Evolutionary conservation across 768 basidiomycete genomes (phyloP).

Genomic region (Coprinellus micaceus): DNA sequence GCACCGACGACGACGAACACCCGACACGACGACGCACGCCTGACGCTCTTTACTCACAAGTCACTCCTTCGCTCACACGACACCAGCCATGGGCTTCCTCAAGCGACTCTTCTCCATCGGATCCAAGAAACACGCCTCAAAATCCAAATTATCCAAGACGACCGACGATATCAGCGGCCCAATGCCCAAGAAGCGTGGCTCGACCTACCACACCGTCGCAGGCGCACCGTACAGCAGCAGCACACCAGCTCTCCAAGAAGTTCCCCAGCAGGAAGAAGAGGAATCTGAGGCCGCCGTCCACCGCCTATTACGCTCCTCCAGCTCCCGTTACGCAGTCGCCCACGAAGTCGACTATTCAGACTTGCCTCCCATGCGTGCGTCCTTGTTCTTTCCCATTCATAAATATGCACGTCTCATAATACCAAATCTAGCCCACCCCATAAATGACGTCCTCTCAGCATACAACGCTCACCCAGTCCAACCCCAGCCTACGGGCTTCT

Average conservation of each 20-base stretch:
- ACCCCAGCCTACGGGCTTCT: slow-evolving; percentile 2
- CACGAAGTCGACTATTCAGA: slow-evolving; percentile 53
- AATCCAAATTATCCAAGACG: slow-evolving; percentile 27
- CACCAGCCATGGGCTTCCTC: slow-evolving; percentile 56
- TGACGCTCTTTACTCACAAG: background rate
- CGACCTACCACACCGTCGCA: slow-evolving; percentile 8
- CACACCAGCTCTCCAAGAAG: background rate
- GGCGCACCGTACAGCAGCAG: background rate
- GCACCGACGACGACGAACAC: background rate
- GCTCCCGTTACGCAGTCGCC: slow-evolving; percentile 58
- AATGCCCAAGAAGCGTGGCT: slow-evolving; percentile 10
- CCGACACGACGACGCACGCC: background rate
- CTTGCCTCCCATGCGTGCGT: slow-evolving; percentile 71
- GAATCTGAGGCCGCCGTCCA: slow-evolving; percentile 46
- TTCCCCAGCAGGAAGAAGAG: slow-evolving; percentile 38
- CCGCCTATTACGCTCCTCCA: slow-evolving; percentile 68
- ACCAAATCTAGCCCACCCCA: slow-evolving; percentile 54
- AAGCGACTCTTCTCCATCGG: slow-evolving; percentile 68
- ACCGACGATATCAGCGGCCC: slow-evolving; percentile 25
- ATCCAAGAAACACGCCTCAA: slow-evolving; percentile 57
- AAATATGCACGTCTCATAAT: slow-evolving; percentile 11
- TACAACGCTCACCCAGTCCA: background rate
- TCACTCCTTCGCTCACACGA: background rate
- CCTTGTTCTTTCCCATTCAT: background rate
- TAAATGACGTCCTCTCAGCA: slow-evolving; percentile 42